Base-by-base conservation (phyloP, 352 stramenopile species). In the Blastocystis sp. region DNA sequence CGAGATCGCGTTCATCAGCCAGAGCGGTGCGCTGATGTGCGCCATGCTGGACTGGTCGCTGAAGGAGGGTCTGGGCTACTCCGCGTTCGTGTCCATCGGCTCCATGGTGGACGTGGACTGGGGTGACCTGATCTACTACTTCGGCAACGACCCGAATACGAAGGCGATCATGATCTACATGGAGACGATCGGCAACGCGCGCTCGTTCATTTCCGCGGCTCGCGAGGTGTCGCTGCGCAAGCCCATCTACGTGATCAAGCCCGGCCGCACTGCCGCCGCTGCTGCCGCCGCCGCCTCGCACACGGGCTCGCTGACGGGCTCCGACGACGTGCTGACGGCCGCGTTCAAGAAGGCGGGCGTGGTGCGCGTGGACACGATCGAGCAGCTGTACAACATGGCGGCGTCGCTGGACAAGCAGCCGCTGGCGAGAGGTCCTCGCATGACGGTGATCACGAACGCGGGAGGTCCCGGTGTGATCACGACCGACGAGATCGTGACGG, bases 211-310 rank as follows among this genome's bases (percentile, higher is more conserved):
- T 61, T 91, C 89, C 28, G 90, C 89, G 62, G 87, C 89, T n/a
- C 68, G 76, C 19, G 90, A 91, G 38, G 89, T 91, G 28, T 88
- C 90, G 52, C 89, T 90, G 54, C 90, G 64, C 6, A 91, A 91
- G 78, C 90, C 90, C 19, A 91, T 91, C 48, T 89, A 91, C 60
- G 89, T 91, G 1, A 91, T 91, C 48, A 91, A 91, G 66, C 89
- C 89, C 19, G 90, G 90, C 45, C 81, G 89, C 34, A 90, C 89
- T 3, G 64, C 89, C 54, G 79, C 90, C 59, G 90, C 81, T 6
- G 89, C 89, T 19, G 87, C 69, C 48, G 90, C 90, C 28, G 89
- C 89, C 45, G 76, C 89, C 74, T 91, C 88, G n/a, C 90, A 91
- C 63, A 91, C 90, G 45, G 90, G 90, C 3, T 89, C 78, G 63